Percentiles rank a stretch among this genome's conserved stretches.
These are phyloP conservation scores for Hondaea fermentalgiana DNA, from an alignment of 108 stramenopile species.

Conservation along the genomic window DNA sequence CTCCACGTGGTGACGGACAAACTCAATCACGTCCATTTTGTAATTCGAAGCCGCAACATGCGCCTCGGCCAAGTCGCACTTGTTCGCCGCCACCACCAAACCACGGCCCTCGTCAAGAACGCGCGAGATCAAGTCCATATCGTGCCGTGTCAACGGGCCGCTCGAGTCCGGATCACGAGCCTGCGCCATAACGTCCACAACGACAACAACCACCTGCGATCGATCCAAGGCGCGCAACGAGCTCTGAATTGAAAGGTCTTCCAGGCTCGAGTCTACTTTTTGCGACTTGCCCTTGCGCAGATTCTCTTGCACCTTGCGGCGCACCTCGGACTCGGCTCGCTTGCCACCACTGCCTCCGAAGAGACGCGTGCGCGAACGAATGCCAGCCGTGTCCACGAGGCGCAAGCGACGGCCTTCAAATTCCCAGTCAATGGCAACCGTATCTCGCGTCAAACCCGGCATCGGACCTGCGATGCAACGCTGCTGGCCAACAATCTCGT, in stretches of 20 bases:
- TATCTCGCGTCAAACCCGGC: slow-evolving; percentile 94
- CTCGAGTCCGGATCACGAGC: not conserved
- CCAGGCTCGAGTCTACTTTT: not conserved
- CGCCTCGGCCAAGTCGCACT: slow-evolving; percentile 92
- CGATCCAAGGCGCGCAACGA: not conserved
- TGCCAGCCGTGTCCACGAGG: slow-evolving; percentile 96
- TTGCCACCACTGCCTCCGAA: not conserved
- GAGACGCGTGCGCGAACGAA: slow-evolving; percentile 52
- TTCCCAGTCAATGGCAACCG: slow-evolving; percentile 89
- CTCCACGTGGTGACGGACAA: not conserved
- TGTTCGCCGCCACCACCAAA: slow-evolving; percentile 90
- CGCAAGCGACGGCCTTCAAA: slow-evolving; percentile 67
- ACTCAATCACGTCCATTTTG: not conserved
- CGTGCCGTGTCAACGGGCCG: slow-evolving; percentile 77
- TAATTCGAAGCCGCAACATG: slow-evolving; percentile 49
- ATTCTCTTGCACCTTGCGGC: not conserved
- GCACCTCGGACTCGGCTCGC: not conserved
- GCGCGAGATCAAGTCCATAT: slow-evolving; percentile 53
- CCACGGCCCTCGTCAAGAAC: slow-evolving; percentile 86
- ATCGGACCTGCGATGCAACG: slow-evolving; percentile 71
- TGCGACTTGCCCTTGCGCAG: not conserved
- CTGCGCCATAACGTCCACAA: slow-evolving; percentile 80
- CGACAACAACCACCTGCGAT: slow-evolving; percentile 56
- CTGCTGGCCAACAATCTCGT: slow-evolving; percentile 72
- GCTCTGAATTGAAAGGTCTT: not conserved